A percentile compares a stretch with the other conserved stretches of the same genome.
Conservation (phyloP, 768 basidiomycete species). For the Coprinellus micaceus region DNA sequence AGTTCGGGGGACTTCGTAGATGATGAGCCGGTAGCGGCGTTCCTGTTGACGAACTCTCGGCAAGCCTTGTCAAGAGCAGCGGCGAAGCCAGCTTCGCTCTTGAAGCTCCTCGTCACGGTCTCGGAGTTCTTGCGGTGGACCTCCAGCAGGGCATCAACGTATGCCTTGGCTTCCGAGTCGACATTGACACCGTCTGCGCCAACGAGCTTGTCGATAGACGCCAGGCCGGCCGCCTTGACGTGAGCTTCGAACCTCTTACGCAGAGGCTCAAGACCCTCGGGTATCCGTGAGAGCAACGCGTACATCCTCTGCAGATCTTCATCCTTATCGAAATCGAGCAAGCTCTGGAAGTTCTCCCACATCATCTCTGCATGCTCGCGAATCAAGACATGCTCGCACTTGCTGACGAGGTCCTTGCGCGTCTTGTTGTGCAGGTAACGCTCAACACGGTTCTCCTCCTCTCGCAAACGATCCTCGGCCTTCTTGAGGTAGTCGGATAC, state of each 20-base stretch:
- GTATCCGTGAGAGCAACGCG: conserved; percentile 87
- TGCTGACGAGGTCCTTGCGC: conserved; percentile 77
- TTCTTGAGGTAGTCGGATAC: conserved; percentile 97
- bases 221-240: conserved; percentile 87
- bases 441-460: conserved; percentile 96
- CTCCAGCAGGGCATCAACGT: conserved; percentile 89
- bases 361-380: conserved; percentile 84
- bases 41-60: conserved; percentile 93
- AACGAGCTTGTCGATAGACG: conserved; percentile 77
- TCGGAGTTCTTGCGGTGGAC: conserved; percentile 94
- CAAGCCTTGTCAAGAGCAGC: conserved; percentile 96
- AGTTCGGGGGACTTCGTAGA: conserved; percentile 92
- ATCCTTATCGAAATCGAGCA: conserved; percentile 93
- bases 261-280: conserved; percentile 88
- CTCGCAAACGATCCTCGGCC: conserved; percentile 88
- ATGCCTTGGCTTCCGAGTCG: conserved; percentile 89
- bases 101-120: conserved; percentile 88
- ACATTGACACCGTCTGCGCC: conserved; percentile 57
- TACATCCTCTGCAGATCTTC: conserved; percentile 98
- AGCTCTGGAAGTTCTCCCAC: conserved; percentile 92
- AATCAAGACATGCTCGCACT: conserved; percentile 93
- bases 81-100: conserved; percentile 93
- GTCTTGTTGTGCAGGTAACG: conserved; percentile 91
- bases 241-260: conserved; percentile 94
- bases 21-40: conserved; percentile 84